phyloP scores from a whole-genome alignment of 305 asterid species.

The Plantago rigida region DNA sequence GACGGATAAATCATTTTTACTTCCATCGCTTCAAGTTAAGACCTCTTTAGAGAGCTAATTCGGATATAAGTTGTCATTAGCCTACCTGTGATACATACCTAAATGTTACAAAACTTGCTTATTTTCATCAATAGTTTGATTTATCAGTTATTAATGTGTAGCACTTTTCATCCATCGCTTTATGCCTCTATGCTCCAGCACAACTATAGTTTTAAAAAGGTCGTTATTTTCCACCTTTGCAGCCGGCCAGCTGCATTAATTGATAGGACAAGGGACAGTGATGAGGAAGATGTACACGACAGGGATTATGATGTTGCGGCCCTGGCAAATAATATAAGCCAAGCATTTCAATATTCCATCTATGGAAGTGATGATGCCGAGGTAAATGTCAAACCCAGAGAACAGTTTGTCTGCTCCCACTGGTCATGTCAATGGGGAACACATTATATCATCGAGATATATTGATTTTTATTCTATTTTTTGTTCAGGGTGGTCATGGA shows the following conservation, averaged over 20 bases:
- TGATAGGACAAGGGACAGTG: constrained; percentile 85
- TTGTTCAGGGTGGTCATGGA: constrained; percentile 59
- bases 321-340: constrained; percentile 84
- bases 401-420: constrained; percentile 2
- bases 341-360: constrained; percentile 78
- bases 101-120: not conserved
- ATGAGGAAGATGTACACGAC: constrained; percentile 84
- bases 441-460: no score
- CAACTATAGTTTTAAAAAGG: constrained; percentile 14
- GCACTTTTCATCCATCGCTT: constrained; percentile 7
- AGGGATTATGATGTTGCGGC: constrained; percentile 95
- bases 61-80: no score
- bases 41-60: no score
- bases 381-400: constrained; percentile 37
- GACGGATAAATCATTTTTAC: no score
- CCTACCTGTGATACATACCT: no score
- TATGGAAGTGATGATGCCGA: constrained; percentile 83
- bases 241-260: constrained; percentile 93
- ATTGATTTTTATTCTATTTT: constrained; percentile 3
- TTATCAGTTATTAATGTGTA: constrained; percentile 1
- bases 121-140: constrained; percentile 11
- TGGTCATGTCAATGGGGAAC: not conserved
- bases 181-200: constrained; percentile 9
- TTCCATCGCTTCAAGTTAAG: no score
- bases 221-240: constrained; percentile 29